Conservation (phyloP, 192 early-diverging fungal species). For the Linnemannia hyalina region DNA sequence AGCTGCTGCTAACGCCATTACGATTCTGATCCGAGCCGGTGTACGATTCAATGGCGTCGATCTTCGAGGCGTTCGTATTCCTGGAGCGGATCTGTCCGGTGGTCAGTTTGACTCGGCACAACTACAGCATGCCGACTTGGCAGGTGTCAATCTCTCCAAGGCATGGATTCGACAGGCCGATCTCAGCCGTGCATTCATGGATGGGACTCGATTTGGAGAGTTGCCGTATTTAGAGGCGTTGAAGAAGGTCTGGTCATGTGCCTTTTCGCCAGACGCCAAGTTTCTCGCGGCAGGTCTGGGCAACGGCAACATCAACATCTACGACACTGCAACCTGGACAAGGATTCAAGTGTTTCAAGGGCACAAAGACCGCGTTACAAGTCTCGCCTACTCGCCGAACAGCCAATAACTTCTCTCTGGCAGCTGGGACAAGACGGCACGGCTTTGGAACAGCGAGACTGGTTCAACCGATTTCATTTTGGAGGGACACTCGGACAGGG, state of each 20-base stretch:
- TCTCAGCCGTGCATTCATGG: not conserved
- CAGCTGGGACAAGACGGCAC: not conserved
- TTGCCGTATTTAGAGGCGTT: not conserved
- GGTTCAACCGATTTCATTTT: not conserved
- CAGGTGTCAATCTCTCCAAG: not conserved
- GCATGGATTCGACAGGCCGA: not conserved
- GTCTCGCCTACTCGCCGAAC: not conserved
- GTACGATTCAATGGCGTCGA: not conserved
- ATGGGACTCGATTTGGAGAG: not conserved
- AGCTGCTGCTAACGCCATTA: not conserved
- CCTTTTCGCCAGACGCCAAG: not conserved
- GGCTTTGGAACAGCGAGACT: not conserved
- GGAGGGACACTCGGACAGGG: not conserved
- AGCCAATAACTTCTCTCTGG: not conserved
- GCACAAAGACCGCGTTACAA: not conserved
- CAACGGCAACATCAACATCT: not conserved
- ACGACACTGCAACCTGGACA: not conserved
- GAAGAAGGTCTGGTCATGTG: not conserved
- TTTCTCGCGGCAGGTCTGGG: not conserved
- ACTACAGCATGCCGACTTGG: not conserved
- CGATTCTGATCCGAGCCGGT: not conserved
- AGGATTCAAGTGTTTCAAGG: not conserved
- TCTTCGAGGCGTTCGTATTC: not conserved
- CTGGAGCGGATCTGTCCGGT: not conserved
- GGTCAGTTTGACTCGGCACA: not conserved